phyloP scores from a whole-genome alignment of 306 rosid genomes.

The Medicago truncatula region DNA sequence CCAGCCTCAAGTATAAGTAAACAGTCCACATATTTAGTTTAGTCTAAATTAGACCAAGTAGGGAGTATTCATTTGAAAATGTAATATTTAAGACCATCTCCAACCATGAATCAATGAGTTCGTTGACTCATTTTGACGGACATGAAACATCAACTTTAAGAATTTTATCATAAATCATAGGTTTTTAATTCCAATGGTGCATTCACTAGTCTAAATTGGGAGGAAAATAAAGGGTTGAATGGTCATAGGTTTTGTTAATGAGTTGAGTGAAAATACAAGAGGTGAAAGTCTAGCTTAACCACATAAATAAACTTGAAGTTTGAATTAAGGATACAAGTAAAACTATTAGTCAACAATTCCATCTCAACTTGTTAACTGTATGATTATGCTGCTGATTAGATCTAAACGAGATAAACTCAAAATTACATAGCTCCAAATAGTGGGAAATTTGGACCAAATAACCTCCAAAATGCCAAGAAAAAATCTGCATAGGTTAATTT shows the following conservation, averaged over 20 bases:
- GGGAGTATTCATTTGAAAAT: too few relatives aligned
- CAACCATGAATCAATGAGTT: too few relatives aligned
- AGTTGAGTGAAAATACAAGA: not conserved
- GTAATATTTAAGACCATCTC: too few relatives aligned
- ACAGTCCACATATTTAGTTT: too few relatives aligned
- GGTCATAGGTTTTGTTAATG: not conserved
- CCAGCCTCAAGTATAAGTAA: too few relatives aligned
- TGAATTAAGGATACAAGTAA: not conserved
- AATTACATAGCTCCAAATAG: not conserved
- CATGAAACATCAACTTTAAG: not conserved
- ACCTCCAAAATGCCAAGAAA: slow-evolving; percentile 1
- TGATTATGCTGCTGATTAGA: not conserved
- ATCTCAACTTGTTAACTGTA: slow-evolving; percentile 1
- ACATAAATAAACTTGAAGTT: not conserved
- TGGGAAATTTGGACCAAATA: not conserved
- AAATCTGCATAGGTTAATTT: slow-evolving; percentile 15
- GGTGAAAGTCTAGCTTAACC: not conserved
- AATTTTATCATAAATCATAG: too few relatives aligned
- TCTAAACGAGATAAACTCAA: slow-evolving; percentile 6
- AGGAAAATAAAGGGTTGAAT: too few relatives aligned
- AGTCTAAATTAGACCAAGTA: too few relatives aligned
- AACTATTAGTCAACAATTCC: not conserved
- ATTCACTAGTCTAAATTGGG: not conserved
- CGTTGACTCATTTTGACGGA: too few relatives aligned
- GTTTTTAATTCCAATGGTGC: not conserved